Evolutionary conservation across 23 red algal genomes (phyloP).

Genomic region (Gracilaria caudata): DNA sequence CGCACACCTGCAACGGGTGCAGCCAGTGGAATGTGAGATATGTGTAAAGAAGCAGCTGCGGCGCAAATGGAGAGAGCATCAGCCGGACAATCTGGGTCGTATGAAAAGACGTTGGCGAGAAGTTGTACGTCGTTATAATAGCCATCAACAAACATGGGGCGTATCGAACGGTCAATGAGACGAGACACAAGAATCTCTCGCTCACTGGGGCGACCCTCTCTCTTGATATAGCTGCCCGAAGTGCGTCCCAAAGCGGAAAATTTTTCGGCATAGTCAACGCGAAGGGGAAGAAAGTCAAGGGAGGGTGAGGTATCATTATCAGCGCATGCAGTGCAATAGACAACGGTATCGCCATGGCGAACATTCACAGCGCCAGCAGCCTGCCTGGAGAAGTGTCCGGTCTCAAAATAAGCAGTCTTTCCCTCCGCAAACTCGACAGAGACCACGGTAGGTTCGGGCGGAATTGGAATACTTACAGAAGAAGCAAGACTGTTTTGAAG

Average conservation of each 20-base stretch:
- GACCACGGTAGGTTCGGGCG: slow-evolving; percentile 47
- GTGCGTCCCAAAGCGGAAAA: slow-evolving; percentile 90
- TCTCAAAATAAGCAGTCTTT: slow-evolving; percentile 71
- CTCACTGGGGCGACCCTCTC: slow-evolving; percentile 86
- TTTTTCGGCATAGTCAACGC: slow-evolving; percentile 94
- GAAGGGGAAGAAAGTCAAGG: slow-evolving; percentile 88
- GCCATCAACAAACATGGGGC: slow-evolving; percentile 88
- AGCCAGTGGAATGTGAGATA: slow-evolving; percentile 81
- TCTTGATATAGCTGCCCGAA: slow-evolving; percentile 82
- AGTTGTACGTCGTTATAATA: slow-evolving; percentile 90
- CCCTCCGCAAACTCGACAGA: slow-evolving; percentile 55
- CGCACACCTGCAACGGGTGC: slow-evolving; percentile 81
- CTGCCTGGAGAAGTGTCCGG: slow-evolving; percentile 84
- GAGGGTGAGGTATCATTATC: slow-evolving; percentile 21
- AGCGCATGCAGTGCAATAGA: slow-evolving; percentile 91
- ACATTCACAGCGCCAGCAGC: slow-evolving; percentile 92
- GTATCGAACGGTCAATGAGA: slow-evolving; percentile 87
- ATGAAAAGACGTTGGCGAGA: slow-evolving; percentile 90
- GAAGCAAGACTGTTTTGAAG: background rate
- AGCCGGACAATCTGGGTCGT: slow-evolving; percentile 60
- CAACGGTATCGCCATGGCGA: slow-evolving; percentile 80
- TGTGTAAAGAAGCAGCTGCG: slow-evolving; percentile 74
- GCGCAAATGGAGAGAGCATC: slow-evolving; percentile 86
- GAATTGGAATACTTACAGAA: slow-evolving; percentile 9
- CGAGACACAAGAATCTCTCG: slow-evolving; percentile 86